phyloP scores from a whole-genome alignment of 495 filamentous ascomycete genomes.

The Diplogelasinospora grovesii region DNA sequence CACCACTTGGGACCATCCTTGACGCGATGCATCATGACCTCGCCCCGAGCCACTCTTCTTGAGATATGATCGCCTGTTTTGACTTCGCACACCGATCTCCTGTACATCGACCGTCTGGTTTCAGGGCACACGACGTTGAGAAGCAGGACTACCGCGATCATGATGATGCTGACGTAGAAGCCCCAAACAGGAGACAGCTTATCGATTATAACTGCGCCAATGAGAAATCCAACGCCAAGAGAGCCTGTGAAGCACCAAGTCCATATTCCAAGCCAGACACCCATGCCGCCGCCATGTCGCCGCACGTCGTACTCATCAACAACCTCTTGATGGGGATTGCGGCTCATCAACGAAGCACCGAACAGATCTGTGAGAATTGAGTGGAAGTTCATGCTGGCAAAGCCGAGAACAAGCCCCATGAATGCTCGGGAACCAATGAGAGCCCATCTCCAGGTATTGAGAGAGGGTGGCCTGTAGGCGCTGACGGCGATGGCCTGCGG shows the following conservation, averaged over 20 bases:
- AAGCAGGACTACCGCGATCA: conserved; percentile 53
- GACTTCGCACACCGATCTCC: conserved; percentile 59
- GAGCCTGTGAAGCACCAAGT: conserved; percentile 66
- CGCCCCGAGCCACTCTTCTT: conserved; percentile 57
- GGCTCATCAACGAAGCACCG: conserved; percentile 63
- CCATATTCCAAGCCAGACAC: conserved; percentile 72
- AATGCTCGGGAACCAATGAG: conserved; percentile 55
- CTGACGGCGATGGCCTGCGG: conserved; percentile 63
- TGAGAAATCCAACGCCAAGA: conserved; percentile 59
- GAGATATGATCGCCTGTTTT: conserved; percentile 47
- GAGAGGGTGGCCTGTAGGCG: conserved; percentile 46
- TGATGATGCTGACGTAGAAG: conserved; percentile 61
- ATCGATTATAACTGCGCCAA: conserved; percentile 61
- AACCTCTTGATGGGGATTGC: conserved; percentile 62
- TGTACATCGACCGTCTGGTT: conserved; percentile 55
- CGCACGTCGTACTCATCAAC: conserved; percentile 56
- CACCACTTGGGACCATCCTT: conserved; percentile 64
- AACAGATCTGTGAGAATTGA: conserved; percentile 66
- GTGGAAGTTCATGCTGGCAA: conserved; percentile 69
- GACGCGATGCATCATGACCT: conserved; percentile 67
- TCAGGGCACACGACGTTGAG: conserved; percentile 63
- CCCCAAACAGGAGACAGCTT: conserved; percentile 58
- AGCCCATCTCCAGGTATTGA: conserved; percentile 48
- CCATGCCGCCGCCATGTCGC: conserved; percentile 67
- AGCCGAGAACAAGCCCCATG: conserved; percentile 62